Conservation (phyloP, 768 basidiomycete genomes). For the Nidula microcarpa region DNA sequence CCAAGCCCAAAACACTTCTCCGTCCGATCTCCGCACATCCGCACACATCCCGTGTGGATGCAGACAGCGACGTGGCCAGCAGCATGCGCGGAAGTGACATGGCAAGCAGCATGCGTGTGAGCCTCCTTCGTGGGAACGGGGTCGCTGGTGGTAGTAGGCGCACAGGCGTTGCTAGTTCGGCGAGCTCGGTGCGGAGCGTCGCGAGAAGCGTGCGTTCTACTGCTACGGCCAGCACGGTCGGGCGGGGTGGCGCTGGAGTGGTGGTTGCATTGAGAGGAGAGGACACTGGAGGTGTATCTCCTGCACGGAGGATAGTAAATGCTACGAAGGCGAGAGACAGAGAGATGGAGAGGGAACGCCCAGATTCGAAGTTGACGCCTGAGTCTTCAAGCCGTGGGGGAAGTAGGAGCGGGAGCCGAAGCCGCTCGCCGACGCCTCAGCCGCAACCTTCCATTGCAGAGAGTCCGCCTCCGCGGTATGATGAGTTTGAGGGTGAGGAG, state of each 20-base stretch:
- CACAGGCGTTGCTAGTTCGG: too few species aligned
- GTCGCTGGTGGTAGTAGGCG: too few species aligned
- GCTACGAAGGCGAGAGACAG: constrained; percentile 16
- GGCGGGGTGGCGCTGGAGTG: too few species aligned
- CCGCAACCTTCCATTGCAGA: constrained; percentile 2
- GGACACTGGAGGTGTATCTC: constrained; percentile 14
- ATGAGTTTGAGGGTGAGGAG: background rate
- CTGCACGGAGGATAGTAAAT: constrained; percentile 21
- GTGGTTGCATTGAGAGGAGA: background rate
- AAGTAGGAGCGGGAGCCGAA: too few species aligned
- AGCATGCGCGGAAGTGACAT: constrained; percentile 9
- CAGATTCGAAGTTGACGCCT: constrained; percentile 75
- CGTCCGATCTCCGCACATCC: constrained; percentile 25
- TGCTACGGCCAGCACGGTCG: constrained; percentile 4
- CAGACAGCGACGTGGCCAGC: constrained; percentile 31
- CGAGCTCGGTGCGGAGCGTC: background rate
- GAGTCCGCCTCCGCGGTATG: background rate
- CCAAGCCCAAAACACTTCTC: constrained; percentile 8
- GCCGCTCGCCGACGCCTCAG: too few species aligned
- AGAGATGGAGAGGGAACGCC: constrained; percentile 36
- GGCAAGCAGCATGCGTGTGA: constrained; percentile 40
- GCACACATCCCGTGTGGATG: constrained; percentile 30
- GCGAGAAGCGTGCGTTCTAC: constrained; percentile 1
- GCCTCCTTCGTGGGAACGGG: constrained; percentile 30
- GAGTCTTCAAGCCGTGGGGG: constrained; percentile 11